Percentiles rank a stretch among this genome's conserved stretches.
phyloP scores from a whole-genome alignment of 805 yeast species.

The Ogataea minuta region DNA sequence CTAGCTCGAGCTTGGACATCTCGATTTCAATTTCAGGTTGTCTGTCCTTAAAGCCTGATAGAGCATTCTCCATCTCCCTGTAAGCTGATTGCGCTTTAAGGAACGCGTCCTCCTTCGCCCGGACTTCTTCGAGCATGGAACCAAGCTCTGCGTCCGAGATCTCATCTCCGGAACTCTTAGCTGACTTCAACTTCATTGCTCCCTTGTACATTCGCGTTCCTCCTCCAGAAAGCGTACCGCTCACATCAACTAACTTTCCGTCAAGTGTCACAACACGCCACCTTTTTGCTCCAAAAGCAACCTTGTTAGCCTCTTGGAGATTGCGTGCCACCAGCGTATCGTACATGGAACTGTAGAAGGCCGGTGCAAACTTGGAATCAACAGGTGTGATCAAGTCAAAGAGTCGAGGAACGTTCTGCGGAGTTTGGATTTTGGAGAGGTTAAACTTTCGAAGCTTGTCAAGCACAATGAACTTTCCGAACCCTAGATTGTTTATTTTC shows the following conservation, averaged over 20 bases:
- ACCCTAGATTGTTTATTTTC: constrained; percentile 79
- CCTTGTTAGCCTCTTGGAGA: constrained; percentile 75
- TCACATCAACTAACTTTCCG: constrained; percentile 86
- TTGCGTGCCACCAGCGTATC: constrained; percentile 86
- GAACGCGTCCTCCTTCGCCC: constrained; percentile 52
- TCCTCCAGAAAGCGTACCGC: constrained; percentile 98
- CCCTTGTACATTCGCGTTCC: constrained; percentile 72
- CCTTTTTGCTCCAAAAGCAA: constrained; percentile 80
- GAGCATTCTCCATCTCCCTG: constrained; percentile 56
- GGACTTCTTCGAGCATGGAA: constrained; percentile 50
- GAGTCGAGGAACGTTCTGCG: constrained; percentile 73
- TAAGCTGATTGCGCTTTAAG: constrained; percentile 48
- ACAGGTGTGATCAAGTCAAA: constrained; percentile 77
- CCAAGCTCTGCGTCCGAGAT: constrained; percentile 56
- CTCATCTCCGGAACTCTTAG: constrained; percentile 27
- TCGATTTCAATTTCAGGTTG: constrained; percentile 67
- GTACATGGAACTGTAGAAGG: constrained; percentile 81
- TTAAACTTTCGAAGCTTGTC: constrained; percentile 68
- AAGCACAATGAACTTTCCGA: constrained; percentile 82
- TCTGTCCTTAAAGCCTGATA: constrained; percentile 58
- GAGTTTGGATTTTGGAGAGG: constrained; percentile 59
- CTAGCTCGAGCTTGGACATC: constrained; percentile 58
- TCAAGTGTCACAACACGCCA: constrained; percentile 90
- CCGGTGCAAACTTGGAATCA: constrained; percentile 71
- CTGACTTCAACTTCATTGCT: constrained; percentile 61